These are phyloP conservation scores for Blastocrithidia nonstop DNA, from an alignment of 208 protist species.

Conservation along the genomic window DNA sequence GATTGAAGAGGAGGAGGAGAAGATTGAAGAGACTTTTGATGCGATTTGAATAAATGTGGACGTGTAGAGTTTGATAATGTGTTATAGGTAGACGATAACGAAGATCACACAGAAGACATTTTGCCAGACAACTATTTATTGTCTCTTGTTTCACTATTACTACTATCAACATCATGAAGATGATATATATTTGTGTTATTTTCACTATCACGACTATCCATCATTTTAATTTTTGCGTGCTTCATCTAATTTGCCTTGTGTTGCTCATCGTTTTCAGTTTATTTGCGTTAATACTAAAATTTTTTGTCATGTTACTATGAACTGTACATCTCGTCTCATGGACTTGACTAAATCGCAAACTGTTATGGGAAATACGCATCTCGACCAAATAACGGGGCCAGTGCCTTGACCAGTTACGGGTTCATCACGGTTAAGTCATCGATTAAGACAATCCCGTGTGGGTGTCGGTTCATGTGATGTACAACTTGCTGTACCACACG, in stretches of 20 bases:
- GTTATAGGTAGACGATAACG: too few relatives aligned
- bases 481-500: constrained; percentile 30
- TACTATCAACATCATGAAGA: too few relatives aligned
- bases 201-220: too few relatives aligned
- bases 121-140: too few relatives aligned
- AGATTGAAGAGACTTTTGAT: background rate
- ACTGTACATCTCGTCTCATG: background rate
- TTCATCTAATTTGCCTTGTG: too few relatives aligned
- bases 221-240: too few relatives aligned
- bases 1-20: constrained; percentile 9
- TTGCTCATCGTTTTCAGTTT: background rate
- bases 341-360: constrained; percentile 6
- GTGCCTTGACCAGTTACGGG: constrained; percentile 19
- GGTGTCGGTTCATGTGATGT: constrained; percentile 25
- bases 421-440: constrained; percentile 60
- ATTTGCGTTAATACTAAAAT: background rate
- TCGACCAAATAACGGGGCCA: constrained; percentile 60
- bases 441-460: constrained; percentile 63
- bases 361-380: constrained; percentile 49
- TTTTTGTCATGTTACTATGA: background rate
- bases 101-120: too few relatives aligned
- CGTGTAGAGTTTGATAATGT: too few relatives aligned
- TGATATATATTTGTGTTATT: too few relatives aligned
- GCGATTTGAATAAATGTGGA: background rate
- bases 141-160: too few relatives aligned